These are phyloP conservation scores for Lepidium sativum DNA, from an alignment of 345 rosid species.

Conservation along the genomic window DNA sequence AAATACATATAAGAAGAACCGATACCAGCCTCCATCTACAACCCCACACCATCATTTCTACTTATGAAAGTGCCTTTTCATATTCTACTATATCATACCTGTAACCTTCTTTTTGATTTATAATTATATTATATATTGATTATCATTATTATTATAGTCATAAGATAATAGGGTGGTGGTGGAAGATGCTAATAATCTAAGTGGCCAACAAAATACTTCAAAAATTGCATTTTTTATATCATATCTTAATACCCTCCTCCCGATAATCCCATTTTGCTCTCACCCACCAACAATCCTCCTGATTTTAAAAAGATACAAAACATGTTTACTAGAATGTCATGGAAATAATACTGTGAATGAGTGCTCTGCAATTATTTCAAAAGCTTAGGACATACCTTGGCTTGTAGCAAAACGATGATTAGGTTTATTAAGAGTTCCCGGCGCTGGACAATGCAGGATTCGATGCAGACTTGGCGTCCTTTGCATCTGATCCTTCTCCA, in stretches of 20 bases:
- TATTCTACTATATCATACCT: constrained; percentile 16
- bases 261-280: constrained; percentile 2
- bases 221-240: constrained; percentile 22
- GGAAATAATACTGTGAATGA: not conserved
- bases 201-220: constrained; percentile 22
- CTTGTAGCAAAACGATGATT: not conserved
- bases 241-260: not conserved
- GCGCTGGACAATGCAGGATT: constrained; percentile 28
- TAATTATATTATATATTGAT: constrained; percentile 9
- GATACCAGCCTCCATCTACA: constrained; percentile 15
- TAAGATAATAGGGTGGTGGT: constrained; percentile 12
- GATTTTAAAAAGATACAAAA: not conserved
- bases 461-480: constrained; percentile 33
- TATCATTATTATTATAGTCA: not conserved
- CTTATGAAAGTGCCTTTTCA: constrained; percentile 5
- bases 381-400: constrained; percentile 2
- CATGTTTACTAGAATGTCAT: not conserved
- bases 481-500: constrained; percentile 31
- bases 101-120: constrained; percentile 12
- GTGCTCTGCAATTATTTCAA: not conserved
- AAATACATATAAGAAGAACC: constrained; percentile 11
- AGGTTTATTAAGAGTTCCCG: constrained; percentile 21
- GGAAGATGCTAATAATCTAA: constrained; percentile 20
- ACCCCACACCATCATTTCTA: constrained; percentile 19
- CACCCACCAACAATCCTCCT: not conserved